Base-by-base conservation (phyloP, 257 asterid species). In the Ballota nigra region DNA sequence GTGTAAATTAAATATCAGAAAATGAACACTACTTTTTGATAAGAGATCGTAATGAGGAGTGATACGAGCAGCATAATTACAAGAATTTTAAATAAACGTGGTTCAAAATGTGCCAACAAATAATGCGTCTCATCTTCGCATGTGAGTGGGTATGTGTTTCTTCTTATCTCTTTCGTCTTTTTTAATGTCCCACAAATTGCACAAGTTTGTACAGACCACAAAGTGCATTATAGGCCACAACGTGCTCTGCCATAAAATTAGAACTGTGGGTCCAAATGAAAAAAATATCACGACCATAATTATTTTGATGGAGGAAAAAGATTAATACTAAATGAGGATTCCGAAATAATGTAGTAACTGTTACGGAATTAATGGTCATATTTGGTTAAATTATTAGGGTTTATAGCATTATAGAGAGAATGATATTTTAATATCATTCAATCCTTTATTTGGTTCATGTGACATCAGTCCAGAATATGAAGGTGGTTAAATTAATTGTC, bases 1-100 rank as follows among this genome's bases (percentile, higher is more conserved):
- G 38, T 15, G 5, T 18, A 51, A 34, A 28, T 40, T 0, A 19
- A 43, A 43, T n/a, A 70, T 53, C 26, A 38, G 18, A 56, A 41
- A 22, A 12, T 34, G 23, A 36, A 36, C 6, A 34, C 31, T 24
- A 23, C 45, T 15, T 61, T 38, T 59, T 77, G 81, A 77, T 77
- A 77, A 71, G 77, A 59, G 53, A 34, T 71, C 74, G 29, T 26
- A 26, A 71, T 20, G 47, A 63, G 8, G 66, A 33, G 74, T 64
- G 66, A 73, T 75, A 74, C 26, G 73, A 56, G 64, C 63, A 47
- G 8, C 55, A 72, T 20, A 45, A 29, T 49, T n/a, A 60, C 18
- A 56, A 11, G 49, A 31, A 3, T 47, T 33, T 26, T 5, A 4
- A 13, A 40, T 12, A 58, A 47, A 38, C 58, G 47, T 70, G 68